Evolutionary conservation across 495 filamentous ascomycete species (phyloP).

Genomic region (Sabuloglossum arenarium): DNA sequence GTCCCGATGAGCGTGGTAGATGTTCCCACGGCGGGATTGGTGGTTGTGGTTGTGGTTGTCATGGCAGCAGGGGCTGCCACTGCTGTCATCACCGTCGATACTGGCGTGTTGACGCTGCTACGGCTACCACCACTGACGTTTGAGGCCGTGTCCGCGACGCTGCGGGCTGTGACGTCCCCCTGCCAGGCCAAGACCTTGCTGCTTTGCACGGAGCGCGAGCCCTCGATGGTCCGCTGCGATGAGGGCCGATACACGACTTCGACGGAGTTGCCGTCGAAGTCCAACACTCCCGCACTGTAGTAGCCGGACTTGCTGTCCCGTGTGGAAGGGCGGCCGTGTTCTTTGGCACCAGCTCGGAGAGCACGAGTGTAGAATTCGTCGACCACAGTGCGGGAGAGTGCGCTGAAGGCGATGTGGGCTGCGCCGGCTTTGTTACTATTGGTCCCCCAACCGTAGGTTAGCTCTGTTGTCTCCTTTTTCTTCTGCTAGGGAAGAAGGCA

Average conservation of each 20-base stretch:
- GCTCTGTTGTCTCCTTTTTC: not conserved
- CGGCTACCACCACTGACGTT: not conserved
- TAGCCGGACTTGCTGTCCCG: conserved; percentile 29
- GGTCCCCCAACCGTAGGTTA: not conserved
- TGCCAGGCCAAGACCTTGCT: conserved; percentile 16
- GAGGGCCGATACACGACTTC: conserved; percentile 21
- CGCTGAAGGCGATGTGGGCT: conserved; percentile 16
- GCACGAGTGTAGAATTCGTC: conserved; percentile 23
- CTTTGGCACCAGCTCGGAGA: conserved; percentile 17
- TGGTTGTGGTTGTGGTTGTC: conserved; percentile 12
- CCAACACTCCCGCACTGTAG: conserved; percentile 38
- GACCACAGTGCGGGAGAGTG: conserved; percentile 19
- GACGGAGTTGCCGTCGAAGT: conserved; percentile 31
- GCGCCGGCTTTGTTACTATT: conserved; percentile 11
- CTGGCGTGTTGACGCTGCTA: not conserved
- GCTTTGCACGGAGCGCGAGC: too few species aligned
- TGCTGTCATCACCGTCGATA: not conserved
- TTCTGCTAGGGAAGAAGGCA: conserved; percentile 10
- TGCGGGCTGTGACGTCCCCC: conserved; percentile 8
- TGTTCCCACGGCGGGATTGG: conserved; percentile 16
- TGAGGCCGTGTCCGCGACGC: conserved; percentile 6
- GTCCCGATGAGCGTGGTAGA: conserved; percentile 44
- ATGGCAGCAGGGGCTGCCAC: not conserved
- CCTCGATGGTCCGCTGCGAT: conserved; percentile 9
- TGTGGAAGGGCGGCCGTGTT: conserved; percentile 25